Evolutionary conservation across 2,329 filamentous ascomycete species (phyloP), one percentile per base, ranked within the genome.

Genomic region (Onygenales sp.): DNA sequence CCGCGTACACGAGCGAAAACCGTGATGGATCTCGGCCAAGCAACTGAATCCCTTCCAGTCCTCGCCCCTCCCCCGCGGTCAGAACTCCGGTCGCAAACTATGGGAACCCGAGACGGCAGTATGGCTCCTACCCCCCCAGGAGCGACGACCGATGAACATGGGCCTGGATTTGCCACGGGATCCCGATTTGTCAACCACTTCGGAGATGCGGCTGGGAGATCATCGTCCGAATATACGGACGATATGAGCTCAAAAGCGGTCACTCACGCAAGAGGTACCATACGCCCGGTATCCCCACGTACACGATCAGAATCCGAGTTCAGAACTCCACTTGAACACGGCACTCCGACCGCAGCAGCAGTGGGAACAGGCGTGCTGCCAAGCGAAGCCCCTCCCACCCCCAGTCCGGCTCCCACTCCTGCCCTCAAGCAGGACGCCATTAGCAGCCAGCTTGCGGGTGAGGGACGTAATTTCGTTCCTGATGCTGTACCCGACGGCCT

Each of bases 21-120:
- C 9, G 61, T 64, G 31, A 61, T 53, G 11, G 61, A 64, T 56
- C 50, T 54, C 27, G 62, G 61, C 8, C 62, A 63, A 53, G 59
- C 58, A 5, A 57, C 53, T 17, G 58, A 59, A 31, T 53, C 53
- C 2, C 36, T 52, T 3, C 46, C 27, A 32, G 39, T 43, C 11
- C 31, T 43, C 27, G 49, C 13, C 10, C 49, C 21, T 49, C 33
- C 33, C 17, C 46, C 17, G 39, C 35, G 46, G 7, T 49, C 46
- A 2, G 11, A 8, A 27, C 17, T 27, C 35, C 35, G 46, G 11
- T 4, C 35, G 17, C 17, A 21, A 31, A n/a, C 10, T 11, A n/a
- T 7, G 5, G 5, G 21, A 11, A 2, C 36, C 33, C 17, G 35
- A n/a, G 5, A 2, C 36, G 17, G 31, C 10, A 3, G 2, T 7